These are phyloP conservation scores for Tetraselmis striata DNA, from an alignment of 139 green algal species.

Conservation along the genomic window DNA sequence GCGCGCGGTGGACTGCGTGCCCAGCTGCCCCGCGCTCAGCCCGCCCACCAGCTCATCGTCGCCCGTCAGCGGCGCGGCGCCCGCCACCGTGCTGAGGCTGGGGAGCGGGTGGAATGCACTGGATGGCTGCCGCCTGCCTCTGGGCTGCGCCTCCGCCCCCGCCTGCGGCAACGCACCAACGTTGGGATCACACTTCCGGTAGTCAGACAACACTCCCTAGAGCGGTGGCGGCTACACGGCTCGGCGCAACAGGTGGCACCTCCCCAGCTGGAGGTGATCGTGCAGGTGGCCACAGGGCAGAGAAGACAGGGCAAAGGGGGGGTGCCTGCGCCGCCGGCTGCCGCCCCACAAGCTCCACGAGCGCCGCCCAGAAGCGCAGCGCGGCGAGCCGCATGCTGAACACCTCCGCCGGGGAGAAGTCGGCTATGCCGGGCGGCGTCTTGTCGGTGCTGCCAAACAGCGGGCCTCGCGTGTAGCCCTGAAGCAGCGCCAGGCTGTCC, in stretches of 20 bases:
- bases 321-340: slow-evolving; percentile 11
- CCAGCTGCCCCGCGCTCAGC: neutral
- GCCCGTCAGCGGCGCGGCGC: neutral
- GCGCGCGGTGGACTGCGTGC: neutral
- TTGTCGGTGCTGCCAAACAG: neutral
- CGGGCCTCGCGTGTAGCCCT: neutral
- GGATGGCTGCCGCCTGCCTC: too few species aligned
- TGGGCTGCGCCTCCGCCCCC: too few species aligned
- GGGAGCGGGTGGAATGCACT: neutral
- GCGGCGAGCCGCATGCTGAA: neutral
- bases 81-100: neutral
- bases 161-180: too few species aligned
- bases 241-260: too few species aligned
- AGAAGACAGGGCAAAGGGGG: neutral
- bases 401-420: neutral
- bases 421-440: neutral
- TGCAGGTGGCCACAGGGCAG: too few species aligned
- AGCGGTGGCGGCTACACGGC: too few species aligned
- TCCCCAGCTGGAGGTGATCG: too few species aligned
- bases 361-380: slow-evolving; percentile 18
- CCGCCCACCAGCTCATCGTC: neutral
- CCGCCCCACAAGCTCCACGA: slow-evolving; percentile 20
- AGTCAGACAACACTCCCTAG: too few species aligned
- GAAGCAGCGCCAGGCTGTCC: neutral
- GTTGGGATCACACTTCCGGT: too few species aligned